Conservation (phyloP, 2,329 filamentous ascomycete species). For the Botryotinia calthae region DNA sequence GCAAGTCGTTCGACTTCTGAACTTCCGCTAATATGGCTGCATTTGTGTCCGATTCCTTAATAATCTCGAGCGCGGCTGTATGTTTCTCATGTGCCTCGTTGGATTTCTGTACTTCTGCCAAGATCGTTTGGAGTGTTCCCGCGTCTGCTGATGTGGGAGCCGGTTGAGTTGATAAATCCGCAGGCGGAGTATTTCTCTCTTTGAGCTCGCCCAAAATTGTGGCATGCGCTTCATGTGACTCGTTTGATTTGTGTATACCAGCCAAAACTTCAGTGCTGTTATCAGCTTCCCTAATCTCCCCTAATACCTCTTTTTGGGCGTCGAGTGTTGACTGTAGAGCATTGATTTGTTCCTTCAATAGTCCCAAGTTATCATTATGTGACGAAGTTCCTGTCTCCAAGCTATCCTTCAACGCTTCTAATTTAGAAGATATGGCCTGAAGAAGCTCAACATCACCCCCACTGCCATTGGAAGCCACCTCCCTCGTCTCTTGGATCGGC, state of each 20-base stretch:
- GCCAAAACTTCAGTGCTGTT: constrained; percentile 30
- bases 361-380: constrained; percentile 24
- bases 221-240: constrained; percentile 31
- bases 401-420: constrained; percentile 28
- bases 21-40: constrained; percentile 23
- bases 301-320: constrained; percentile 26
- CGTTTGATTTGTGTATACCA: constrained; percentile 34
- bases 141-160: background rate
- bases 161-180: background rate
- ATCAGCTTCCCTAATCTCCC: constrained; percentile 28
- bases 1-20: constrained; percentile 23
- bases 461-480: constrained; percentile 17
- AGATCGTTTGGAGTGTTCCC: constrained; percentile 23
- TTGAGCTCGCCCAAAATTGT: constrained; percentile 26
- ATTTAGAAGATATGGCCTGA: constrained; percentile 28
- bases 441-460: constrained; percentile 25
- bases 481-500: background rate
- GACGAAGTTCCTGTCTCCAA: constrained; percentile 26
- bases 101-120: constrained; percentile 23
- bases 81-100: constrained; percentile 27
- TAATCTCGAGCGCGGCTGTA: constrained; percentile 3
- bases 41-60: constrained; percentile 24
- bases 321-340: constrained; percentile 28
- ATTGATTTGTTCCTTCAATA: constrained; percentile 28
- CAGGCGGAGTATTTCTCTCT: background rate